Percentiles rank a stretch among this genome's conserved stretches.
These are phyloP conservation scores for Aspergillus sp. DNA, from an alignment of 2,329 filamentous ascomycete species.

Conservation along the genomic window DNA sequence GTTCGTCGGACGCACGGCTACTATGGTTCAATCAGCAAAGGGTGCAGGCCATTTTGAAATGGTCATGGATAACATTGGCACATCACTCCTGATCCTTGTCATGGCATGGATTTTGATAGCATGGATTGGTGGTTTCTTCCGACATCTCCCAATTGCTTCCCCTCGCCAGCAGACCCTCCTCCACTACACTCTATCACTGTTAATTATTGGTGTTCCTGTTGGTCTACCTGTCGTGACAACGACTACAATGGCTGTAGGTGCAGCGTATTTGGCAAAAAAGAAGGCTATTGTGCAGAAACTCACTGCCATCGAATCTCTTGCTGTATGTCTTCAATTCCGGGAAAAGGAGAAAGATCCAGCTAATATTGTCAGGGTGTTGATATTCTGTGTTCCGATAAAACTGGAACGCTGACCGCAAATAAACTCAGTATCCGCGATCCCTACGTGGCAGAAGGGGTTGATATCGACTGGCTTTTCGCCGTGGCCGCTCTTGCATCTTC, in stretches of 20 bases:
- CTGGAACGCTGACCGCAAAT: slow-evolving; percentile 64
- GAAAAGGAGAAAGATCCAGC: neutral
- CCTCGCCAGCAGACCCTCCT: slow-evolving; percentile 63
- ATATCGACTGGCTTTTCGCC: slow-evolving; percentile 83
- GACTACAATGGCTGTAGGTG: slow-evolving; percentile 74
- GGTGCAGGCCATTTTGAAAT: slow-evolving; percentile 78
- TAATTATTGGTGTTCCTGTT: slow-evolving; percentile 79
- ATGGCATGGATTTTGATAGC: slow-evolving; percentile 73
- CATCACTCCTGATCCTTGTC: slow-evolving; percentile 69
- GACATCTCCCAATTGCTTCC: slow-evolving; percentile 60
- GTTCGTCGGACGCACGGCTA: slow-evolving; percentile 74
- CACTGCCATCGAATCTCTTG: slow-evolving; percentile 74
- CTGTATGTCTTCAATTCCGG: slow-evolving; percentile 42
- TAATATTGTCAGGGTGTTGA: slow-evolving; percentile 57
- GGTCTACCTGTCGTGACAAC: slow-evolving; percentile 78
- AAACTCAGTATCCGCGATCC: slow-evolving; percentile 75
- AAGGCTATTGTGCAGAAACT: slow-evolving; percentile 79
- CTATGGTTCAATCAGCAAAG: slow-evolving; percentile 70
- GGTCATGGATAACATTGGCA: slow-evolving; percentile 80
- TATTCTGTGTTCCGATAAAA: slow-evolving; percentile 80
- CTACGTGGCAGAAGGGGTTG: slow-evolving; percentile 73
- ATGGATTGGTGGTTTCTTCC: slow-evolving; percentile 80
- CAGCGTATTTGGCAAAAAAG: slow-evolving; percentile 73
- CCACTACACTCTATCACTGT: slow-evolving; percentile 66
- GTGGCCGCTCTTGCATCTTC: slow-evolving; percentile 74